Percentiles rank a stretch among this genome's conserved stretches.
phyloP scores from a whole-genome alignment of 129 eudicot species.

The Helichrysum umbraculigerum region DNA sequence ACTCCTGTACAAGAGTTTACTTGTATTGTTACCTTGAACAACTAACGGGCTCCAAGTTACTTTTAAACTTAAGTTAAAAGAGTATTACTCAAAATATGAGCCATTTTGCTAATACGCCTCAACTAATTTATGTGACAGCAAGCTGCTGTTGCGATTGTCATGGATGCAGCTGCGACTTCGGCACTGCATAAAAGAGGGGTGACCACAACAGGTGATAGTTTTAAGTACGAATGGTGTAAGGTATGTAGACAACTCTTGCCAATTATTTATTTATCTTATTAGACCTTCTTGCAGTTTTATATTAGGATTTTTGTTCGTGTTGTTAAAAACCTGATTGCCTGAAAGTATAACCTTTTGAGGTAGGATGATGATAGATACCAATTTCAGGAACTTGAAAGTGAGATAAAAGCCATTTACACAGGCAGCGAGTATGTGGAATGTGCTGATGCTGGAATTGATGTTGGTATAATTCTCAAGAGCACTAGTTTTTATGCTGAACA shows the following conservation, averaged over 20 bases:
- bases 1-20: neutral
- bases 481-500: slow-evolving; percentile 98
- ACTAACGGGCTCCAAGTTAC: neutral
- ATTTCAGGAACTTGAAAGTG: slow-evolving; percentile 78
- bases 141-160: slow-evolving; percentile 64
- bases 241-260: slow-evolving; percentile 37
- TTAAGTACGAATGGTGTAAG: slow-evolving; percentile 87
- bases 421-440: slow-evolving; percentile 75
- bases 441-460: slow-evolving; percentile 62
- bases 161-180: slow-evolving; percentile 98
- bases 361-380: slow-evolving; percentile 8
- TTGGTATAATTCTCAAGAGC: slow-evolving; percentile 77
- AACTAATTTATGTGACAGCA: slow-evolving; percentile 44
- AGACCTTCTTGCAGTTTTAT: neutral
- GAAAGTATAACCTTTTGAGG: neutral
- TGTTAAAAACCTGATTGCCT: neutral
- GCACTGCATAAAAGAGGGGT: slow-evolving; percentile 71
- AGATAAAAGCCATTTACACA: slow-evolving; percentile 82
- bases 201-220: slow-evolving; percentile 64
- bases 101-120: neutral
- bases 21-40: neutral
- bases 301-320: neutral
- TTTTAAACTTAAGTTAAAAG: neutral
- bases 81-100: neutral
- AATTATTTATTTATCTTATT: neutral